Evolutionary conservation across 176 grass and related monocot species (phyloP), one percentile per base, ranked within the genome.

Genomic region (Ensete glaucum): DNA sequence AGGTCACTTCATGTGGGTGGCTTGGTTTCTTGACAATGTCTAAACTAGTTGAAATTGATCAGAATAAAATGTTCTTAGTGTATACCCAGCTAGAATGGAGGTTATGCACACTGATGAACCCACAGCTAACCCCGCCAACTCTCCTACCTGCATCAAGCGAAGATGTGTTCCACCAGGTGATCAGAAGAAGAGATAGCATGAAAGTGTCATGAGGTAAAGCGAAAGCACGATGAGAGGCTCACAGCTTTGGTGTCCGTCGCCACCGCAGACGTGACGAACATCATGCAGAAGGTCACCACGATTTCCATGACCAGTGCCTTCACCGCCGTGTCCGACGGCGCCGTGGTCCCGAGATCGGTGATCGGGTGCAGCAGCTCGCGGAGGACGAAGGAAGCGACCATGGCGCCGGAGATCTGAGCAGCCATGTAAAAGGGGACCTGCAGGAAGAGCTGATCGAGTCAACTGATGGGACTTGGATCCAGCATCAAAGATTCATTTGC

Each of bases 381-480:
- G 49, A 99, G 88, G 81, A 94, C 71, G 84, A 99, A 99, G 2
- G 91, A 88, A 5, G 95, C 86, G 54, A 83, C 79, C 22, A 85
- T 87, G 1, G 88, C 86, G 29, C 95, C 95, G 0, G 84, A 84
- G 85, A 89, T 80, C 83, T 99, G 95, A 81, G 91, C 81, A 53
- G 86, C 85, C 90, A 91, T 89, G 88, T 99, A 99, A 84, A 99
- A 99, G 2, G 95, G 95, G 1, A 96, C 92, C 92, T 96, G 86
- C 83, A 81, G 34, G 34, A 43, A 43, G 34, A 43, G 34, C 4
- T 4, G 0, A 43, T 6, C 6, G 34, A 43, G 34, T 43, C 34
- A 43, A 43, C 34, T 43, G 34, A 43, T 43, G 34, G 34, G 34
- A 43, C 34, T 43, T 6, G 34, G 34, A 6, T 43, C 3, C 29